Base-by-base conservation (phyloP, 805 yeast genomes). In the Wickerhamomyces bisporus region DNA sequence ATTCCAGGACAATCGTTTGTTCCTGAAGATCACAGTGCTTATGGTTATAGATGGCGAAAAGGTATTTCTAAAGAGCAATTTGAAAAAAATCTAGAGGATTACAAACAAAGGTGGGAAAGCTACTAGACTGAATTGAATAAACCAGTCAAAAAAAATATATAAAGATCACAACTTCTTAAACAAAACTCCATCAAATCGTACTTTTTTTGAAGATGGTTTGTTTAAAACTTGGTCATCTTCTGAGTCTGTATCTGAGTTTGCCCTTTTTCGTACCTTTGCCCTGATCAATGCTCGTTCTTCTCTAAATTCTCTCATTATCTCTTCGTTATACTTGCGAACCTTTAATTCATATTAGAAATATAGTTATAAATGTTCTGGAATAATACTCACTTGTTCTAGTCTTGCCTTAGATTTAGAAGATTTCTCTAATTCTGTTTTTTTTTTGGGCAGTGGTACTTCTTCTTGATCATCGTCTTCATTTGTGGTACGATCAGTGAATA, bases 361-460 rank as follows among this genome's bases (percentile, higher is more conserved):
- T 5, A n/a, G 38, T 40, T 34, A 40, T 38, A 26, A 26, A n/a
- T 17, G 14, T 13, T 6, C 13, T 12, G 10, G 5, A 9, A 16
- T 16, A 25, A 5, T 3, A 40, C 43, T 33, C 17, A 48, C 48
- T 23, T 49, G 54, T 18, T 43, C 41, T 20, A 42, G 36, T 34
- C 56, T 39, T 19, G 44, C 34, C 20, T 44, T 44, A 11, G 46
- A 45, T 27, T 50, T 50, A 8, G 39, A 33, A 27, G 32, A 42
- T 30, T 23, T 38, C 30, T 52, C 52, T 11, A 46, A 32, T 8
- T 21, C 16, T 5, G 50, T 43, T 32, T 52, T 52, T 40, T 17
- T 39, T 14, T 44, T 32, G 3, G 50, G 54, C 35, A 46, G 33
- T 13, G 55, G 52, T 4, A 43, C n/a, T 10, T 30, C 48, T 10